Evolutionary conservation across 176 grass and related monocot genomes (phyloP).

Genomic region (Coix lacrymajobi): DNA sequence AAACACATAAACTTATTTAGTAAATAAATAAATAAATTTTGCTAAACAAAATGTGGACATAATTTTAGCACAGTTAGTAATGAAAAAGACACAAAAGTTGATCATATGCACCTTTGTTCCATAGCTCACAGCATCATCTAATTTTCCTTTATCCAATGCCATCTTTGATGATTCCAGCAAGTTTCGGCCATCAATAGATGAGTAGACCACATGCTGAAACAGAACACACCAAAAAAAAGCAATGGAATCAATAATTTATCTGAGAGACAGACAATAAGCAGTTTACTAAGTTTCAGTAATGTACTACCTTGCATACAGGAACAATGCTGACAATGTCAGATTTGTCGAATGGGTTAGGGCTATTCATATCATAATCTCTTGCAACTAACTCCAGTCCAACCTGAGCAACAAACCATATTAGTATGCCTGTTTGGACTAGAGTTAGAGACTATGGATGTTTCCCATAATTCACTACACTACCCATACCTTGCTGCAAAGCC

Average conservation of each 20-base stretch:
- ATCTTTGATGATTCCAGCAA: conserved; percentile 96
- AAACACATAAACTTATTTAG: not conserved
- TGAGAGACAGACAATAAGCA: not conserved
- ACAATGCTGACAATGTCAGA: conserved; percentile 87
- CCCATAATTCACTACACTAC: conserved; percentile 7
- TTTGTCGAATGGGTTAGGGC: conserved; percentile 85
- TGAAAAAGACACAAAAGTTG: not conserved
- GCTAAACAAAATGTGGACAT: not conserved
- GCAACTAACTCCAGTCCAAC: conserved; percentile 90
- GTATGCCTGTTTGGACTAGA: conserved; percentile 1
- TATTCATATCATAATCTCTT: conserved; percentile 96
- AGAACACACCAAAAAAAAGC: not conserved
- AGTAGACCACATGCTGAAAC: conserved; percentile 78
- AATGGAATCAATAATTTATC: not conserved
- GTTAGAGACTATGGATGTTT: not conserved
- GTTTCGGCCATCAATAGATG: conserved; percentile 84
- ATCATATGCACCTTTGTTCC: conserved; percentile 69
- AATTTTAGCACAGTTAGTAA: not conserved
- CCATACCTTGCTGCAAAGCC: conserved; percentile 87
- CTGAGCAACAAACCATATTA: conserved; percentile 50
- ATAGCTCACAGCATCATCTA: conserved; percentile 87
- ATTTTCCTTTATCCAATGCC: conserved; percentile 98
- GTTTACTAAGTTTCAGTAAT: conserved; percentile 10
- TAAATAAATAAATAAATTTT: conserved; percentile 14
- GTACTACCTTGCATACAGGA: conserved; percentile 93